Conservation (phyloP, 2,329 filamentous ascomycete genomes). For the Talaromyces sp. region DNA sequence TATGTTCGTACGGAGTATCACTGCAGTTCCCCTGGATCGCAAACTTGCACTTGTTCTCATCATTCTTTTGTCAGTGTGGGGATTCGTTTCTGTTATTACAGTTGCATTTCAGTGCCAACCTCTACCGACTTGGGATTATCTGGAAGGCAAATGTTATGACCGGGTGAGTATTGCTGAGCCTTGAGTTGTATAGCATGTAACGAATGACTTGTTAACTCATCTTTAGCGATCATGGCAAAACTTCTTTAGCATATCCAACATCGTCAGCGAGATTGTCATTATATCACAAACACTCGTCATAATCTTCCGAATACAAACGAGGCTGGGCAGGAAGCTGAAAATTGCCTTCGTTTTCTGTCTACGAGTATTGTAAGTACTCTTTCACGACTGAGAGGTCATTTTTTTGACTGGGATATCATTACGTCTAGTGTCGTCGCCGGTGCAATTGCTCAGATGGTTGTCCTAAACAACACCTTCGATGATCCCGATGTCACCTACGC, state of each 20-base stretch:
- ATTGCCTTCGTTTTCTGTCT: constrained; percentile 24
- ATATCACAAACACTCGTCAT: constrained; percentile 25
- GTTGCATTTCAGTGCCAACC: constrained; percentile 24
- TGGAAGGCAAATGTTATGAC: constrained; percentile 23
- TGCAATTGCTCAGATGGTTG: constrained; percentile 25
- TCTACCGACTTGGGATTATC: constrained; percentile 23
- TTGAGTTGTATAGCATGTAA: neutral
- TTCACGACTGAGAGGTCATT: neutral
- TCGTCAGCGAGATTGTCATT: constrained; percentile 26
- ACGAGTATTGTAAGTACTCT: constrained; percentile 25
- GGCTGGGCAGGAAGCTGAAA: constrained; percentile 20
- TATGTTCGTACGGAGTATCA: constrained; percentile 25
- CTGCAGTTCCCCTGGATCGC: constrained; percentile 22
- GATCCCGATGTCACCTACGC: constrained; percentile 23
- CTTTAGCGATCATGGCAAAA: constrained; percentile 25
- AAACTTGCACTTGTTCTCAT: constrained; percentile 21
- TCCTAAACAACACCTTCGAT: constrained; percentile 18
- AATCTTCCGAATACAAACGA: constrained; percentile 25
- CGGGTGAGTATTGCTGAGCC: constrained; percentile 18
- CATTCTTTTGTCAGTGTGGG: constrained; percentile 21
- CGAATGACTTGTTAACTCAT: neutral
- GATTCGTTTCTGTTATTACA: constrained; percentile 19
- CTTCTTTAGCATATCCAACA: constrained; percentile 26
- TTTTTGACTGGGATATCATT: neutral
- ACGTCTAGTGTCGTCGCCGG: constrained; percentile 25